Conservation (phyloP, 1,284 basidiomycete species). For the Psilocybe mexicana region DNA sequence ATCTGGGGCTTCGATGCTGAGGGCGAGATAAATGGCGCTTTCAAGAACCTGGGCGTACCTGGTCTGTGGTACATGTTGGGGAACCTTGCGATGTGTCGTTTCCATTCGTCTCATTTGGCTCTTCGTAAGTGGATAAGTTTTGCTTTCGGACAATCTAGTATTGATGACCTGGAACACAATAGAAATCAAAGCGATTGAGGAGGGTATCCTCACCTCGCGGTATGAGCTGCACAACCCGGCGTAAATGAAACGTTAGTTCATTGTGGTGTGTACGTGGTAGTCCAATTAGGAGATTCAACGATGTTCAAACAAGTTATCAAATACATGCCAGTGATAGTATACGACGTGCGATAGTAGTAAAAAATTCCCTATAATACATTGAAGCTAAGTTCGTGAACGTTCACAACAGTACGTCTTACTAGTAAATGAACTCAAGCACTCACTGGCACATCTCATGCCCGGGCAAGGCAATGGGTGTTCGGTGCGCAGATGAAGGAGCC, state of each 20-base stretch:
- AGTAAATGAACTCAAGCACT: too few species aligned
- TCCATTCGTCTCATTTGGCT: constrained; percentile 59
- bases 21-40: constrained; percentile 60
- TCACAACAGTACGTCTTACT: too few species aligned
- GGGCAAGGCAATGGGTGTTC: not conserved
- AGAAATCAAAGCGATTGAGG: constrained; percentile 64
- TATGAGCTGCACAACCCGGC: not conserved
- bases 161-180: too few species aligned
- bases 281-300: too few species aligned
- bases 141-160: too few species aligned
- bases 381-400: too few species aligned
- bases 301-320: too few species aligned
- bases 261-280: too few species aligned
- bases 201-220: constrained; percentile 36
- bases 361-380: too few species aligned
- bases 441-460: not conserved
- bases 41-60: constrained; percentile 52
- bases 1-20: constrained; percentile 69
- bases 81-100: constrained; percentile 53
- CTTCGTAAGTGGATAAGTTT: constrained; percentile 43
- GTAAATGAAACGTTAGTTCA: too few species aligned
- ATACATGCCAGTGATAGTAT: too few species aligned
- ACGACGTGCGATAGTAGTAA: too few species aligned
- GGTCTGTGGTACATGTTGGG: constrained; percentile 62
- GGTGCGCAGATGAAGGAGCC: not conserved